phyloP scores from a whole-genome alignment of 352 stramenopile genomes.

The Halophytophthora batemanensis region DNA sequence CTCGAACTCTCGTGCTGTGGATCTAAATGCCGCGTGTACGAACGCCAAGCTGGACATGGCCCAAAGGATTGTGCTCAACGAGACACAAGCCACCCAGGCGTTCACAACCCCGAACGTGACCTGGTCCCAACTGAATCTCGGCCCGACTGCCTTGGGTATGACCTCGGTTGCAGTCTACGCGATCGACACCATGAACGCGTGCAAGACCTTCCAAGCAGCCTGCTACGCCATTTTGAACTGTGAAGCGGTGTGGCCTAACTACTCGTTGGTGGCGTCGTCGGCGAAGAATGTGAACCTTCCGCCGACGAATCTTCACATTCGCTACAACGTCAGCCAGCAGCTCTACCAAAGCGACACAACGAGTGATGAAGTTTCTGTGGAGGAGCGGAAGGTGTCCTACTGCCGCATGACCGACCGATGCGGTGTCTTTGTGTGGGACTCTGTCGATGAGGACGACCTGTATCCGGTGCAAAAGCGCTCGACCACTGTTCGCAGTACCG shows the following conservation, averaged over 20 bases:
- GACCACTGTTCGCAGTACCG: constrained; percentile 18
- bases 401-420: constrained; percentile 17
- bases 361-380: constrained; percentile 19
- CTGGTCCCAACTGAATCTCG: constrained; percentile 21
- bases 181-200: constrained; percentile 24
- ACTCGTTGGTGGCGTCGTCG: constrained; percentile 20
- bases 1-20: constrained; percentile 10
- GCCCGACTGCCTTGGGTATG: constrained; percentile 21
- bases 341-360: constrained; percentile 23
- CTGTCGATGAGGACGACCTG: constrained; percentile 29
- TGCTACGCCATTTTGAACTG: constrained; percentile 25
- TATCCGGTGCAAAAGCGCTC: constrained; percentile 17
- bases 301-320: constrained; percentile 22
- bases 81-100: constrained; percentile 15
- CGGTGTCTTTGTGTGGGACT: constrained; percentile 33
- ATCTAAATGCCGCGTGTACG: constrained; percentile 23
- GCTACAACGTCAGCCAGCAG: constrained; percentile 22
- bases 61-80: constrained; percentile 23
- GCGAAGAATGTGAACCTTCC: constrained; percentile 13
- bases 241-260: constrained; percentile 24
- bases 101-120: constrained; percentile 17
- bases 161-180: constrained; percentile 28
- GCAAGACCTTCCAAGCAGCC: constrained; percentile 18
- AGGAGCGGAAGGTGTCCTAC: constrained; percentile 28
- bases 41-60: constrained; percentile 25